Conservation (phyloP, 306 rosid genomes). For the Canavalia gladiata region DNA sequence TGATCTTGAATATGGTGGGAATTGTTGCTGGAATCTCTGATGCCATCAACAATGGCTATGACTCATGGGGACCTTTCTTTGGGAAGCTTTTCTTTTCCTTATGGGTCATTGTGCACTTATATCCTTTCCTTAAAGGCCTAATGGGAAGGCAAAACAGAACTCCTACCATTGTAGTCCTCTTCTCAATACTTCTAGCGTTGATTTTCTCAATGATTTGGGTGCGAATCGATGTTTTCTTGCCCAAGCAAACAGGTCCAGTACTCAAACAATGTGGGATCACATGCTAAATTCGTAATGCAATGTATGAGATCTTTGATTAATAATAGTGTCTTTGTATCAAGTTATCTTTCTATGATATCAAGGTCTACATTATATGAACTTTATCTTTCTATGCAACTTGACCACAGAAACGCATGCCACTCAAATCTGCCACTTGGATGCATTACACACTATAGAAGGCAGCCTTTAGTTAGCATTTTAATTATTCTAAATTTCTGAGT, state of each 20-base stretch:
- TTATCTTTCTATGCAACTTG: slow-evolving; percentile 1
- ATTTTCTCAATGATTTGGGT: slow-evolving; percentile 96
- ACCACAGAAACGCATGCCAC: not conserved
- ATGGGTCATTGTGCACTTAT: slow-evolving; percentile 93
- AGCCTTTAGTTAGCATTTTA: too few species aligned
- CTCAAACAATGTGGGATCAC: slow-evolving; percentile 92
- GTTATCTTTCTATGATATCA: not conserved
- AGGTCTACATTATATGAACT: not conserved
- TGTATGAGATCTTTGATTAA: not conserved
- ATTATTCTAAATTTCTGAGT: too few species aligned
- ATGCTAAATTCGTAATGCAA: slow-evolving; percentile 53
- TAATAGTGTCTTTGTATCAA: not conserved
- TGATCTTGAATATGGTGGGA: slow-evolving; percentile 89
- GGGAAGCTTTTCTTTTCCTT: slow-evolving; percentile 91
- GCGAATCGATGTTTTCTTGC: slow-evolving; percentile 87
- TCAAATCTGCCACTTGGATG: not conserved
- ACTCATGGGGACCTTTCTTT: slow-evolving; percentile 87
- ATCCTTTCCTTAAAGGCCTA: slow-evolving; percentile 96
- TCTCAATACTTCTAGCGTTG: slow-evolving; percentile 83
- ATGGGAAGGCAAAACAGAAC: slow-evolving; percentile 96
- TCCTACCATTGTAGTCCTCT: slow-evolving; percentile 86
- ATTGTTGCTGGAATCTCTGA: slow-evolving; percentile 96
- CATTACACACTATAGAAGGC: too few species aligned
- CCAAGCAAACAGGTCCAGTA: slow-evolving; percentile 83
- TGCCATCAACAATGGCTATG: slow-evolving; percentile 91